Conservation (phyloP, 306 rosid species). For the Trifolium fragiferum region DNA sequence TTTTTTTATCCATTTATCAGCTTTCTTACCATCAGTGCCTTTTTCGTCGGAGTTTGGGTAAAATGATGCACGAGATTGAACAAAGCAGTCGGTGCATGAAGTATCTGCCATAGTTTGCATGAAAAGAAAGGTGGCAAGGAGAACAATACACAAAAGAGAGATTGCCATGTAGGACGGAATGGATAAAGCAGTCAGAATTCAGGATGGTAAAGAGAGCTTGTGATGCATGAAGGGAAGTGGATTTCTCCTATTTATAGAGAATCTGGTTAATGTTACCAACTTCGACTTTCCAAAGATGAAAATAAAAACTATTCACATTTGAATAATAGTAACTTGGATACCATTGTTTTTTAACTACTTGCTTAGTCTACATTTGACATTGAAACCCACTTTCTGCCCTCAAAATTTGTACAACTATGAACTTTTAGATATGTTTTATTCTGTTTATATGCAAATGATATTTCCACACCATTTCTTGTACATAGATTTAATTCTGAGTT, state of each 20-base stretch:
- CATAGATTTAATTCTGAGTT: background rate
- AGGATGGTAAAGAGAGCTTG: conserved; percentile 30
- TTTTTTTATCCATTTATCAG: conserved; percentile 4
- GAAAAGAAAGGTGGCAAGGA: conserved; percentile 55
- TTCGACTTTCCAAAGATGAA: conserved; percentile 45
- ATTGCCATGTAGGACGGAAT: conserved; percentile 54
- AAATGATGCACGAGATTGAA: conserved; percentile 78
- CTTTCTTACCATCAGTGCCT: conserved; percentile 79
- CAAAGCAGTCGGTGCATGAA: conserved; percentile 65
- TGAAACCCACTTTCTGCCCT: conserved; percentile 36
- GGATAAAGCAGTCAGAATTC: conserved; percentile 28
- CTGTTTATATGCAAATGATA: conserved; percentile 18
- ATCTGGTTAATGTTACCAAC: conserved; percentile 48
- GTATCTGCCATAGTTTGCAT: conserved; percentile 62
- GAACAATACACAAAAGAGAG: conserved; percentile 46
- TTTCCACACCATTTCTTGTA: conserved; percentile 12
- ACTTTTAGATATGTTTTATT: conserved; percentile 7
- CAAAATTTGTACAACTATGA: background rate
- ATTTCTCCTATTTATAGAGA: conserved; percentile 58
- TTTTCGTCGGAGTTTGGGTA: conserved; percentile 76
- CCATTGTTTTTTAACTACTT: conserved; percentile 37
- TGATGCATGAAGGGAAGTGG: conserved; percentile 41
- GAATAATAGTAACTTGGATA: conserved; percentile 19
- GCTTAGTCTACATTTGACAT: conserved; percentile 36
- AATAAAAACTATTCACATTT: conserved; percentile 16